Evolutionary conservation across 179 eudicot genomes (phyloP).

Genomic region (Amaranthus tricolor): DNA sequence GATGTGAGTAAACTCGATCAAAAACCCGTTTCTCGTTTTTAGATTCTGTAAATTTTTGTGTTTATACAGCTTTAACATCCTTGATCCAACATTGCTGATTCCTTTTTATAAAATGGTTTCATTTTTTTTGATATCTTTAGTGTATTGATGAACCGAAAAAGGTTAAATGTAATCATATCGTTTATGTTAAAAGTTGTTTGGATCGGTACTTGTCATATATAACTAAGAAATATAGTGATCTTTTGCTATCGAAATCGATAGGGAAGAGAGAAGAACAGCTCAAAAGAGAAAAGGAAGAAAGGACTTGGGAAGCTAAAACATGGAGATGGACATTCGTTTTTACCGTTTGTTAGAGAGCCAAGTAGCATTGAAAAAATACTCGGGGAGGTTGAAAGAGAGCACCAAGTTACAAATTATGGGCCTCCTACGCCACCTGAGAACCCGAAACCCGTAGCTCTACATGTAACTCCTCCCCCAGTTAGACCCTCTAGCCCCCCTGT

Average conservation of each 20-base stretch:
- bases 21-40: neutral
- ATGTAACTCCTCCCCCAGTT: slow-evolving; percentile 33
- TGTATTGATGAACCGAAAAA: neutral
- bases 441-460: slow-evolving; percentile 45
- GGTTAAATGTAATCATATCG: neutral
- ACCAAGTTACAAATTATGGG: slow-evolving; percentile 36
- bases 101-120: neutral
- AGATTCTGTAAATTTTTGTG: neutral
- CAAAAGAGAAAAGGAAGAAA: slow-evolving; percentile 73
- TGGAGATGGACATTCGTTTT: slow-evolving; percentile 70
- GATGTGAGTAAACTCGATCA: slow-evolving; percentile 51
- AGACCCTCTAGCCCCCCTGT: slow-evolving; percentile 31
- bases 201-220: neutral
- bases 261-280: slow-evolving; percentile 65
- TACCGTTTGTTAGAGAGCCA: slow-evolving; percentile 78
- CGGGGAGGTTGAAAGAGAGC: slow-evolving; percentile 73
- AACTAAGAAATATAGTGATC: neutral
- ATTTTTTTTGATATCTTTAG: neutral
- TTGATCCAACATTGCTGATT: too few relatives aligned
- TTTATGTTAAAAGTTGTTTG: neutral
- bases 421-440: slow-evolving; percentile 48
- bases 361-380: slow-evolving; percentile 95
- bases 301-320: slow-evolving; percentile 52
- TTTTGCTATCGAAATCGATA: slow-evolving; percentile 22
- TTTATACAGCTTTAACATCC: neutral